Conservation (phyloP, 164 flowering plant genomes). For the Liquidambar formosana region DNA sequence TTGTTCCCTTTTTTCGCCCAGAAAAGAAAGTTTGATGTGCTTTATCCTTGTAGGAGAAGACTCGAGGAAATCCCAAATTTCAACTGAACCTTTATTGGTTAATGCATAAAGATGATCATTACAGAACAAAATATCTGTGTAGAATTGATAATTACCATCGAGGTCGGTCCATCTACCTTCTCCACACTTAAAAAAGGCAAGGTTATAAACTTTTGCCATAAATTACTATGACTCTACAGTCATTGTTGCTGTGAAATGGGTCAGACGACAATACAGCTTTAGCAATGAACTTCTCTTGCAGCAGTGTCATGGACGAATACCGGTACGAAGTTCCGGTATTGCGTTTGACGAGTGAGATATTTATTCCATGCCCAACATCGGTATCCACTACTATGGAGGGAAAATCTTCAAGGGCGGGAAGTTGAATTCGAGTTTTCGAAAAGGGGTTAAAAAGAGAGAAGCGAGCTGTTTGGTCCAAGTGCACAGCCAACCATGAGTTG, state of each 20-base stretch:
- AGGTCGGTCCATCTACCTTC: not conserved
- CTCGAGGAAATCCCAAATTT: not conserved
- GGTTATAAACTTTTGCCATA: not conserved
- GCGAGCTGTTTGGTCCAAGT: not conserved
- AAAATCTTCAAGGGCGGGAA: not conserved
- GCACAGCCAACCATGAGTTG: not conserved
- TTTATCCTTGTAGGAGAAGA: not conserved
- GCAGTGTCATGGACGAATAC: too few species aligned
- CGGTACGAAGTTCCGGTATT: too few species aligned
- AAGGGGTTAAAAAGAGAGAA: not conserved
- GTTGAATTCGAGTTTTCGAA: not conserved
- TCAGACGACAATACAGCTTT: not conserved
- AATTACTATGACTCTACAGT: not conserved
- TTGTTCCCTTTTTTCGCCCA: too few species aligned
- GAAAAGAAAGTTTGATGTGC: too few species aligned
- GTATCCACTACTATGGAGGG: too few species aligned
- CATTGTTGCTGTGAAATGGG: not conserved
- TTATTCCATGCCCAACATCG: too few species aligned
- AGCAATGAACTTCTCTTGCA: not conserved
- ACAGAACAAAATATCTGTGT: not conserved
- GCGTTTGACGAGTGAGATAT: not conserved
- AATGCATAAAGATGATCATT: not conserved
- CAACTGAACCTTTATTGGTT: not conserved
- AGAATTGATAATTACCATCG: not conserved
- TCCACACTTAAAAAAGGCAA: not conserved